Evolutionary conservation across 176 grass and related monocot species (phyloP).

Genomic region (Musa beccarii): DNA sequence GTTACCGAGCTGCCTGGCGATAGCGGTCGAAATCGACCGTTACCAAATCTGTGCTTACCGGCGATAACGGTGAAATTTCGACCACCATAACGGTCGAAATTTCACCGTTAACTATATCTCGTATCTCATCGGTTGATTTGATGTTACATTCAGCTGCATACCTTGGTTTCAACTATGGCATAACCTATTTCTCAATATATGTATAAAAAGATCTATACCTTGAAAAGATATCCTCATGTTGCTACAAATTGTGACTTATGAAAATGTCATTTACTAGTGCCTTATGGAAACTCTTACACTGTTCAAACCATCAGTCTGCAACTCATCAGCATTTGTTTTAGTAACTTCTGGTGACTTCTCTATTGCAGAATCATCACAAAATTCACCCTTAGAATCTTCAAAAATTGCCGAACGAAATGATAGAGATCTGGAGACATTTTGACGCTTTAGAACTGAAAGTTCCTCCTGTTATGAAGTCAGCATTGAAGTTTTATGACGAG

Average conservation of each 20-base stretch:
- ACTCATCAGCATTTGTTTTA: conserved; percentile 24
- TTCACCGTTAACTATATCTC: too few species aligned
- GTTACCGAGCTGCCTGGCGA: too few species aligned
- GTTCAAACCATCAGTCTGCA: conserved; percentile 22
- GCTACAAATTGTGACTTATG: not conserved
- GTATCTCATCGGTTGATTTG: not conserved
- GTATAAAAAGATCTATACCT: too few species aligned
- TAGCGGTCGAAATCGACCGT: too few species aligned
- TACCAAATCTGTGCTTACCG: too few species aligned
- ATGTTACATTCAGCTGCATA: too few species aligned
- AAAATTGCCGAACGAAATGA: conserved; percentile 16
- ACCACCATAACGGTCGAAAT: too few species aligned
- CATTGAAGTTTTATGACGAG: not conserved
- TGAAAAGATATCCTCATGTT: not conserved
- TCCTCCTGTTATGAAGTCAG: conserved; percentile 58
- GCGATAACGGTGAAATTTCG: too few species aligned
- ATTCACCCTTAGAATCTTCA: conserved; percentile 14
- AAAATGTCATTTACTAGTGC: conserved; percentile 30
- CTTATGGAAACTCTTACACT: conserved; percentile 50
- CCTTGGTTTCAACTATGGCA: too few species aligned
- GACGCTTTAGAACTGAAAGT: conserved; percentile 57
- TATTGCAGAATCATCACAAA: conserved; percentile 22
- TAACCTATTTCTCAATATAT: not conserved
- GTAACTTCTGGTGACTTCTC: conserved; percentile 15
- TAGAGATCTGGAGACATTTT: conserved; percentile 59